These are phyloP conservation scores for Microcyclosporella mali DNA, from an alignment of 2,329 filamentous ascomycete species.

Conservation along the genomic window DNA sequence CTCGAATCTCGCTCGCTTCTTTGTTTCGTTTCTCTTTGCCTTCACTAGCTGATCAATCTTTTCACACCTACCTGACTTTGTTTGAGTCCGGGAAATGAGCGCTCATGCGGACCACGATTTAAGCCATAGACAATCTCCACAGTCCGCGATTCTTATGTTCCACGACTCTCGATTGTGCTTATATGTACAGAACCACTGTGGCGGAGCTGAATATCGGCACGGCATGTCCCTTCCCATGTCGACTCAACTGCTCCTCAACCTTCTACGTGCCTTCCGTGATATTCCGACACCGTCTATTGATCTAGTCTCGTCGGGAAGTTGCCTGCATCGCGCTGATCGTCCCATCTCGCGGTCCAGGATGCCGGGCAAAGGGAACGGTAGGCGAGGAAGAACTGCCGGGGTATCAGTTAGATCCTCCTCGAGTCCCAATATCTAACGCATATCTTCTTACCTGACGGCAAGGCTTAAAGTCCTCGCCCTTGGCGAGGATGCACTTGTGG, in stretches of 20 bases:
- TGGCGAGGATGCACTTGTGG: conserved; percentile 98
- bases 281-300: conserved; percentile 31
- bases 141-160: background rate
- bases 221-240: conserved; percentile 1
- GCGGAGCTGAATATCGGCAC: conserved; percentile 6
- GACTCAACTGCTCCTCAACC: background rate
- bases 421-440: background rate
- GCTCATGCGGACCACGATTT: too few relatives aligned
- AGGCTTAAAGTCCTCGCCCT: conserved; percentile 96
- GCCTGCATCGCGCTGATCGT: conserved; percentile 74
- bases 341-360: conserved; percentile 90
- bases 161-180: background rate
- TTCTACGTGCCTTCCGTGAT: background rate
- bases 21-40: too few relatives aligned
- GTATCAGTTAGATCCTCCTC: background rate
- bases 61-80: too few relatives aligned
- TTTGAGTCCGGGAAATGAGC: too few relatives aligned
- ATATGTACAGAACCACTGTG: conserved; percentile 15
- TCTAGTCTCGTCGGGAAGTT: conserved; percentile 51
- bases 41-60: too few relatives aligned
- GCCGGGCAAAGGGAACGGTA: conserved; percentile 97
- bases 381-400: conserved; percentile 77
- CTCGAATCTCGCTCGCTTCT: too few relatives aligned
- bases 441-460: conserved; percentile 76
- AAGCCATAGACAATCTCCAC: too few relatives aligned